Conservation (phyloP, 140 eudicot genomes). For the Oenanthe javanica region DNA sequence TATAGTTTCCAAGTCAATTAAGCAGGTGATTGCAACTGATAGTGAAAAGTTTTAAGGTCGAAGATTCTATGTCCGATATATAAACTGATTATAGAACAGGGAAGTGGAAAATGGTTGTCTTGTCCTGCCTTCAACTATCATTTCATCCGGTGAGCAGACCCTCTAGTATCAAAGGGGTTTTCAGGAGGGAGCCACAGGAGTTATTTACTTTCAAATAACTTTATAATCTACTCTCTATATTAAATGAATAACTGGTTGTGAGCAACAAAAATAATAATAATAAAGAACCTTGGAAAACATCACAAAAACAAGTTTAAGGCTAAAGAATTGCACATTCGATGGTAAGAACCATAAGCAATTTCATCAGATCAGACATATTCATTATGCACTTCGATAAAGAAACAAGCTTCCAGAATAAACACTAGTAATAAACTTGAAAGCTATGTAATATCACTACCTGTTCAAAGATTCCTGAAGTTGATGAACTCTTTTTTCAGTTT, state of each 20-base stretch:
- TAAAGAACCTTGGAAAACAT: neutral
- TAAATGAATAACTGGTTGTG: neutral
- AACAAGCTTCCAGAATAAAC: neutral
- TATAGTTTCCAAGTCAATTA: neutral
- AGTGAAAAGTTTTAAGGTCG: neutral
- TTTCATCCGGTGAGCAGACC: conserved; percentile 3
- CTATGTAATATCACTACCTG: conserved; percentile 38
- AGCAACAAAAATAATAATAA: neutral
- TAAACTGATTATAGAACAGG: neutral
- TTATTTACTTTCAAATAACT: neutral
- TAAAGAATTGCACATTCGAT: conserved; percentile 4
- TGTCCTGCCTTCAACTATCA: neutral
- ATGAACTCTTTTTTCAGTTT: conserved; percentile 70
- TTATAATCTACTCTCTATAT: neutral
- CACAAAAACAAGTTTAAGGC: neutral
- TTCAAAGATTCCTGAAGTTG: conserved; percentile 79
- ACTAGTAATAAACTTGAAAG: neutral
- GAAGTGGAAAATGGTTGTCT: neutral
- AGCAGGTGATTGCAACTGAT: neutral
- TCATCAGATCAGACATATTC: neutral
- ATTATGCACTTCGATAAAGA: neutral
- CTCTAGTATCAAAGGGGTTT: neutral
- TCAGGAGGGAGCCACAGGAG: conserved; percentile 5
- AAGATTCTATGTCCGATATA: neutral
- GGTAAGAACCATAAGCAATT: neutral